phyloP scores from a whole-genome alignment of 164 flowering plant genomes.

The Annona cherimola region DNA sequence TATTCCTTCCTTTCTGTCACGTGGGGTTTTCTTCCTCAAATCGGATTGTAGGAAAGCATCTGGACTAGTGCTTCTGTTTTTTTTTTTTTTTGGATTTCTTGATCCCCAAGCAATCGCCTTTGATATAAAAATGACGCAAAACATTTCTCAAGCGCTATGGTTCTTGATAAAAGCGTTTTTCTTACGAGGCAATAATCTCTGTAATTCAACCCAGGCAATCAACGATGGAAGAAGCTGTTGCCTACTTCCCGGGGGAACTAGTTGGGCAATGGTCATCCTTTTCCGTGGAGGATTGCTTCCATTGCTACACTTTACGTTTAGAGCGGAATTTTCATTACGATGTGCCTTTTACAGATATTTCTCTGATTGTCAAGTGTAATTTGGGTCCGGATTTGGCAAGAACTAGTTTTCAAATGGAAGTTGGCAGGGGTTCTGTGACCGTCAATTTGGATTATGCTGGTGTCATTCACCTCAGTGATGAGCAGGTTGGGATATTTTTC shows the following conservation, averaged over 20 bases:
- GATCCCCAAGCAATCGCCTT: no score
- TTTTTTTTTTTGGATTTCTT: no score
- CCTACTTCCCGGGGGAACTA: constrained; percentile 57
- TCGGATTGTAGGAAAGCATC: no score
- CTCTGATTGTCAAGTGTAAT: constrained; percentile 40
- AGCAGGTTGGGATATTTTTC: constrained; percentile 32
- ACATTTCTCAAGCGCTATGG: no score
- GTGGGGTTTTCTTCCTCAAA: no score
- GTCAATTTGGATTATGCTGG: constrained; percentile 44
- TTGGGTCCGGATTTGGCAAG: constrained; percentile 36
- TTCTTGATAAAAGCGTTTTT: no score
- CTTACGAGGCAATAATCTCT: no score
- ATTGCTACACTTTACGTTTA: constrained; percentile 53
- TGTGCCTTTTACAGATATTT: constrained; percentile 31
- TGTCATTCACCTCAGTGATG: constrained; percentile 25
- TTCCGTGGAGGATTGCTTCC: constrained; percentile 18
- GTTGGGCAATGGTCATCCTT: constrained; percentile 19
- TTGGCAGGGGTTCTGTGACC: constrained; percentile 32
- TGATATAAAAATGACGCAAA: no score
- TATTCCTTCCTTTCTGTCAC: no score
- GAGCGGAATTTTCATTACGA: constrained; percentile 31
- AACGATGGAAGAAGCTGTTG: constrained; percentile 26
- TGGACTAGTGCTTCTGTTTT: no score
- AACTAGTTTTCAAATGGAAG: constrained; percentile 37
- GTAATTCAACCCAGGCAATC: no score